phyloP scores from a whole-genome alignment of 1,139 yeast genomes.

The Taphrina betulina region DNA sequence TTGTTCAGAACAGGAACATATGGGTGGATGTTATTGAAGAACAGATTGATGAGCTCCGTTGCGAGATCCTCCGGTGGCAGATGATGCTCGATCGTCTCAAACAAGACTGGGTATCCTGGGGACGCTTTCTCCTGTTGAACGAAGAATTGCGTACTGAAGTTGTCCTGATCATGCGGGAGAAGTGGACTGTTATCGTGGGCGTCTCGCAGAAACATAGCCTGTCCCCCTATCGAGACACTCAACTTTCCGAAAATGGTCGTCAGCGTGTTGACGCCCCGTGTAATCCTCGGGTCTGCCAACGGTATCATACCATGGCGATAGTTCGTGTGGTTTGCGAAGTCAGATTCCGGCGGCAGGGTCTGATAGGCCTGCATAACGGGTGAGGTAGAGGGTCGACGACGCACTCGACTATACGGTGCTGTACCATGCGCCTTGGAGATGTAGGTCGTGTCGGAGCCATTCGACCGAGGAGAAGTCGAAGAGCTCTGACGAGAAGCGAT shows the following conservation, averaged over 20 bases:
- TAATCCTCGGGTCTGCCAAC: background rate
- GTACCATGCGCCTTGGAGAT: no score
- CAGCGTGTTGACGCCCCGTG: constrained; percentile 18
- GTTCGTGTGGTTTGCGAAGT: no score
- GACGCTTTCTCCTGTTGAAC: background rate
- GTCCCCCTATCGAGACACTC: constrained; percentile 3
- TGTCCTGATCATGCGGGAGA: constrained; percentile 2
- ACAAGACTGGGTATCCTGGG: constrained; percentile 11
- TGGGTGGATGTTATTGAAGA: constrained; percentile 26
- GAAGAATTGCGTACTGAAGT: constrained; percentile 2
- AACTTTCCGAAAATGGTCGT: constrained; percentile 23
- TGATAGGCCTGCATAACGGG: no score
- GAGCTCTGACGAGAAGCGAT: no score
- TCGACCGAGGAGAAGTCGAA: no score
- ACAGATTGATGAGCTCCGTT: constrained; percentile 9
- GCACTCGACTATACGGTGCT: no score
- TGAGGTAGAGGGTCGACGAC: no score
- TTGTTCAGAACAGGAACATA: constrained; percentile 25
- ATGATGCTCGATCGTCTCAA: constrained; percentile 12
- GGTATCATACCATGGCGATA: constrained; percentile 4
- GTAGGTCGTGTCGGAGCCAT: no score
- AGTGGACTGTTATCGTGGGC: background rate
- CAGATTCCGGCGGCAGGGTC: no score
- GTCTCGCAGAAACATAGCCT: constrained; percentile 16
- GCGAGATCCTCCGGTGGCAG: constrained; percentile 28